These are phyloP conservation scores for Leccinellum albellum DNA, from an alignment of 768 basidiomycete genomes.

Conservation along the genomic window DNA sequence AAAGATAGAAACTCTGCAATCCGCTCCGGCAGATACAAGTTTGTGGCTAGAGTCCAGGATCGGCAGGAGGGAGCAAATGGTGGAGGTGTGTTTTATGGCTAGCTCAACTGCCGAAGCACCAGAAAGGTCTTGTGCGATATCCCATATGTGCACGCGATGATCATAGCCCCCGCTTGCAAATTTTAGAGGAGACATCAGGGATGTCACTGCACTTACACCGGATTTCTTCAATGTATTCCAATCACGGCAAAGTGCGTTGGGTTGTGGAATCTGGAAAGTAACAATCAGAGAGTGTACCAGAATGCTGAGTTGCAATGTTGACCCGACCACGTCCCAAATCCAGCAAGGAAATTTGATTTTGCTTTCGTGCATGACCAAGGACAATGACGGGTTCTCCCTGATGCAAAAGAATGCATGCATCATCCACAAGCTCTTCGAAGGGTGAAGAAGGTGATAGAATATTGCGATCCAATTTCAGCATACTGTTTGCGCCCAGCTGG, in stretches of 20 bases:
- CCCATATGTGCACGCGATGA: constrained; percentile 47
- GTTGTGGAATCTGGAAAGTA: constrained; percentile 6
- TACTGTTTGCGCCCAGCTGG: constrained; percentile 17
- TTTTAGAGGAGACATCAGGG: constrained; percentile 37
- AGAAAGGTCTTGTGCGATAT: constrained; percentile 32
- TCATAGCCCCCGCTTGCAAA: constrained; percentile 52
- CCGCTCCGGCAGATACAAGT: constrained; percentile 45
- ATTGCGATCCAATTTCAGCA: constrained; percentile 14
- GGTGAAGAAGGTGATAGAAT: constrained; percentile 21
- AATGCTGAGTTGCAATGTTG: constrained; percentile 2
- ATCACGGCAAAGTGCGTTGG: constrained; percentile 22
- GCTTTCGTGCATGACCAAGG: constrained; percentile 40
- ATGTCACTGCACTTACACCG: constrained; percentile 42
- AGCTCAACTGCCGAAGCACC: constrained; percentile 30
- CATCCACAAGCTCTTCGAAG: constrained; percentile 37
- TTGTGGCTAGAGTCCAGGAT: constrained; percentile 45
- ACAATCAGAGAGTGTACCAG: constrained; percentile 1
- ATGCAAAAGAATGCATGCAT: constrained; percentile 36
- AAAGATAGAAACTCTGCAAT: constrained; percentile 42
- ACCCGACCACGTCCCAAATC: constrained; percentile 21
- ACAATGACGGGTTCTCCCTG: constrained; percentile 26
- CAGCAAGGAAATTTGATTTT: constrained; percentile 31
- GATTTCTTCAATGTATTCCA: constrained; percentile 35
- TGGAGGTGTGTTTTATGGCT: constrained; percentile 40
- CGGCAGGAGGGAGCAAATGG: constrained; percentile 42